Percentiles rank a stretch among this genome's conserved stretches.
These are phyloP conservation scores for Aphanomyces stellatus DNA, from an alignment of 352 stramenopile genomes.

Conservation along the genomic window DNA sequence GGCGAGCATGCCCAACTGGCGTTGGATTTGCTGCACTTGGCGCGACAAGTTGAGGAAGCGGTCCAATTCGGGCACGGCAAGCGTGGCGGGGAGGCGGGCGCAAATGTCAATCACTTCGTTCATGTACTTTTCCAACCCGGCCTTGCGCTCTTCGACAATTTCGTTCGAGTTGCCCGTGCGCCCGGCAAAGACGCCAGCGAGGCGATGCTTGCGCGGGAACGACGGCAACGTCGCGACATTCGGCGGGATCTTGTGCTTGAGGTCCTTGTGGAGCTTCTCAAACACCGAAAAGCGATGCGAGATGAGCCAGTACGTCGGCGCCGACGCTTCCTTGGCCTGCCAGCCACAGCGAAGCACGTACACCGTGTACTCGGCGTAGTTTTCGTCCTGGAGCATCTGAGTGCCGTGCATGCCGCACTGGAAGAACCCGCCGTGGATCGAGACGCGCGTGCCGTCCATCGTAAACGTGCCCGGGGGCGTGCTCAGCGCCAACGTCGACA, in stretches of 20 bases:
- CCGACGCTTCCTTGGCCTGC: conserved; percentile 49
- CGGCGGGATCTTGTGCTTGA: conserved; percentile 58
- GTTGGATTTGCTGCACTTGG: conserved; percentile 77
- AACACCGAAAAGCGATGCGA: conserved; percentile 69
- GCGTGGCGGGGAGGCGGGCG: conserved; percentile 60
- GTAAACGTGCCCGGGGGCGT: conserved; percentile 64
- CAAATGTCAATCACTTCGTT: conserved; percentile 77
- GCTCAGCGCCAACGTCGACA: conserved; percentile 60
- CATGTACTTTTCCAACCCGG: conserved; percentile 70
- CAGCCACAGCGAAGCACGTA: conserved; percentile 82
- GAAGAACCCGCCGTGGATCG: conserved; percentile 82
- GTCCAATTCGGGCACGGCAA: conserved; percentile 79
- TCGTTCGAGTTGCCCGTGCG: conserved; percentile 81
- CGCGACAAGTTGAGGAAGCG: conserved; percentile 81
- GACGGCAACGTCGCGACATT: conserved; percentile 50
- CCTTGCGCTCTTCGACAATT: conserved; percentile 80
- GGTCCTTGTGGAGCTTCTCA: conserved; percentile 60
- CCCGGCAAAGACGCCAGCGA: conserved; percentile 72
- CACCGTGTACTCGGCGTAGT: conserved; percentile 84
- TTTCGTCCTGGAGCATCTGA: conserved; percentile 81
- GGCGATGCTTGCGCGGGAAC: conserved; percentile 79
- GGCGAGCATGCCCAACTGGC: conserved; percentile 31
- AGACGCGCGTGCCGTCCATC: conserved; percentile 64
- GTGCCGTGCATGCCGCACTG: conserved; percentile 79
- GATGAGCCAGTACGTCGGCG: conserved; percentile 54